Percentiles rank a stretch among this genome's conserved stretches.
Evolutionary conservation across 2,329 filamentous ascomycete genomes (phyloP).

Genomic region (Incumbomyces lentus): DNA sequence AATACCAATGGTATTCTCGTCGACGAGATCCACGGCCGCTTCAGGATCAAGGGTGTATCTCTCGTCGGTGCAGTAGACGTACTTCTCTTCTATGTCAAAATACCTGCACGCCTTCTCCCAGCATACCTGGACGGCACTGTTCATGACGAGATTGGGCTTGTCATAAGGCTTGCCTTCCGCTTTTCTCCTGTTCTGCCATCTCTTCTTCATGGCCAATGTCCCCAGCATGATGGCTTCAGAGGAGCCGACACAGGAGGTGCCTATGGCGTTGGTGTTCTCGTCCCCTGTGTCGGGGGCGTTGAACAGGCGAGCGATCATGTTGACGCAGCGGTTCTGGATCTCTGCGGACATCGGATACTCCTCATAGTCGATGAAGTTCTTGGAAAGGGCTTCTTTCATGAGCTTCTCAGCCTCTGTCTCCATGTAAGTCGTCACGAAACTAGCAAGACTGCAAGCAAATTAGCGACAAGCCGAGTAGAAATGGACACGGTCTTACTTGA

Average conservation of each 20-base stretch:
- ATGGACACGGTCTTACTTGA: constrained; percentile 36
- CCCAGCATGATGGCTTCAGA: constrained; percentile 56
- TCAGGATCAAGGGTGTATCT: constrained; percentile 56
- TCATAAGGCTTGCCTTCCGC: constrained; percentile 72
- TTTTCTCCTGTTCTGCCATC: constrained; percentile 78
- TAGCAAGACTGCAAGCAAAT: constrained; percentile 55
- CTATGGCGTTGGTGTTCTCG: constrained; percentile 50
- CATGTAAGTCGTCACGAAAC: constrained; percentile 96
- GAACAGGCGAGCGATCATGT: constrained; percentile 84
- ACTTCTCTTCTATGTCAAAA: constrained; percentile 89
- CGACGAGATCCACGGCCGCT: constrained; percentile 50
- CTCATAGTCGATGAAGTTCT: constrained; percentile 91
- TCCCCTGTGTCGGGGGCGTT: constrained; percentile 57
- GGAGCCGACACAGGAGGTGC: constrained; percentile 79
- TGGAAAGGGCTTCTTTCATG: constrained; percentile 83
- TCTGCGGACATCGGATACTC: constrained; percentile 73
- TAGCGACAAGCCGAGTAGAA: too few species aligned
- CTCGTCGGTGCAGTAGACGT: constrained; percentile 51
- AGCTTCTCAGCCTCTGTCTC: constrained; percentile 93
- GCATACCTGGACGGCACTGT: constrained; percentile 88
- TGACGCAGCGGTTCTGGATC: constrained; percentile 85
- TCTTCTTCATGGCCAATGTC: constrained; percentile 80
- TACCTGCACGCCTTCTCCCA: constrained; percentile 90
- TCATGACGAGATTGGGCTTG: constrained; percentile 89
- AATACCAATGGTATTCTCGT: constrained; percentile 76